A percentile compares a stretch with the other conserved stretches of the same genome.
Conservation (phyloP, 2,329 filamentous ascomycete species). For the Ophiocordyceps camponoti-rufipedis region DNA sequence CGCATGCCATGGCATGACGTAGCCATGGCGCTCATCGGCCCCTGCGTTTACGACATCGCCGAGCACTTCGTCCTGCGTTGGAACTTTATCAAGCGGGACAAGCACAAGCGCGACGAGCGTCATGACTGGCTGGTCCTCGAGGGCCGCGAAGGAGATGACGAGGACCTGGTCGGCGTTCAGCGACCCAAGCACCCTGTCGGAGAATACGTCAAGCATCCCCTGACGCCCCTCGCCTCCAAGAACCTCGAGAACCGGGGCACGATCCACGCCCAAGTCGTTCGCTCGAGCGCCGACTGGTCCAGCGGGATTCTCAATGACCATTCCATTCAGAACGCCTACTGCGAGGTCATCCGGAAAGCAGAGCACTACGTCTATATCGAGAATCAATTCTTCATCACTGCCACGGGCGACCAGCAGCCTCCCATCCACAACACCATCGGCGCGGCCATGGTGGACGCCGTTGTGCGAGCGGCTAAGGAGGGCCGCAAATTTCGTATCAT, state of each 20-base stretch:
- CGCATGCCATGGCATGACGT: conserved; percentile 99
- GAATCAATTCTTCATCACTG: conserved; percentile 96
- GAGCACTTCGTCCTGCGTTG: conserved; percentile 89
- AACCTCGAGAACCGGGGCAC: conserved; percentile 47
- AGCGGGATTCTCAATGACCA: conserved; percentile 74
- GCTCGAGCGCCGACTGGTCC: conserved; percentile 85
- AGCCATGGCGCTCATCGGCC: conserved; percentile 76
- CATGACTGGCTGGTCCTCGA: conserved; percentile 77
- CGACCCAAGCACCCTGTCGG: conserved; percentile 78
- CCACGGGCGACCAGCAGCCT: conserved; percentile 71
- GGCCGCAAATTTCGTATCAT: conserved; percentile 81
- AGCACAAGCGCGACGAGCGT: conserved; percentile 75
- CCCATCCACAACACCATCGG: conserved; percentile 84
- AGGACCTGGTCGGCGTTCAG: conserved; percentile 77
- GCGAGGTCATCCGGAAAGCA: conserved; percentile 68
- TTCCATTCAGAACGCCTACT: conserved; percentile 76
- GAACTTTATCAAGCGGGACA: conserved; percentile 96
- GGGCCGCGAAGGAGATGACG: conserved; percentile 57
- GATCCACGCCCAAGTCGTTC: conserved; percentile 67
- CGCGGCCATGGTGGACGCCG: conserved; percentile 75
- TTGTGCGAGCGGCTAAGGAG: conserved; percentile 64
- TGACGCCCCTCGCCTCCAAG: conserved; percentile 51
- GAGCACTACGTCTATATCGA: conserved; percentile 95
- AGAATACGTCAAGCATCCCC: conserved; percentile 67
- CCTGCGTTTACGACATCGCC: conserved; percentile 81